Conservation (phyloP, 805 yeast species). For the Monosporozyma servazzii region DNA sequence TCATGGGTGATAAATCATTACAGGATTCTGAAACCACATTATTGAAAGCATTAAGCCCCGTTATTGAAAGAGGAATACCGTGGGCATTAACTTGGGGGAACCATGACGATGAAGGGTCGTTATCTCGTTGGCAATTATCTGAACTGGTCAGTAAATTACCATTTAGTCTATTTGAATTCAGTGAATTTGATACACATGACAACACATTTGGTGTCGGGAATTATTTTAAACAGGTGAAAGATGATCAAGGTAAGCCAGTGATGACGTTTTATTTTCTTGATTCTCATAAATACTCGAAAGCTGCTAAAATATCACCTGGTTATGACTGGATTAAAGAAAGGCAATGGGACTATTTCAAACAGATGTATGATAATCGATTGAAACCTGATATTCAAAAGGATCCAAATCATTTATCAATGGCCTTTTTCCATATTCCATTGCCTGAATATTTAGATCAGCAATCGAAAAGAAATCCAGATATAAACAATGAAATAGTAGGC, state of each 20-base stretch:
- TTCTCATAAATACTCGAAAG: constrained; percentile 65
- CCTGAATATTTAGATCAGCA: constrained; percentile 62
- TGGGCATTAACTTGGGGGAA: constrained; percentile 85
- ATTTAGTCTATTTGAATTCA: constrained; percentile 49
- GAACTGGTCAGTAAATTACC: constrained; percentile 51
- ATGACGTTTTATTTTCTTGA: constrained; percentile 70
- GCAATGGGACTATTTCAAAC: constrained; percentile 52
- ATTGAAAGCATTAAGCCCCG: constrained; percentile 66
- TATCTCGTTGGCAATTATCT: constrained; percentile 55
- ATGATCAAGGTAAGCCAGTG: constrained; percentile 31
- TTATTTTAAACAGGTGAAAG: constrained; percentile 46
- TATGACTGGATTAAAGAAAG: constrained; percentile 77
- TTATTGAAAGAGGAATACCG: constrained; percentile 61
- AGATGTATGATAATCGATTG: constrained; percentile 23
- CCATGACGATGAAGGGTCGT: constrained; percentile 84
- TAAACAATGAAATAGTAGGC: constrained; percentile 44
- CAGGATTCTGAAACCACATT: constrained; percentile 78
- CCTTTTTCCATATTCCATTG: constrained; percentile 89
- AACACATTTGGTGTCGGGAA: constrained; percentile 75
- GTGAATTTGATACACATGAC: constrained; percentile 43
- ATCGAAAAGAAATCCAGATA: constrained; percentile 23
- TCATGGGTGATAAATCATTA: constrained; percentile 61
- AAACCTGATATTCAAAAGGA: constrained; percentile 28
- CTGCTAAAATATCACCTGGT: constrained; percentile 61
- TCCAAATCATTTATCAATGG: constrained; percentile 55